These are phyloP conservation scores for Chlorella sorokiniana DNA, from an alignment of 139 green algal genomes.

Conservation along the genomic window DNA sequence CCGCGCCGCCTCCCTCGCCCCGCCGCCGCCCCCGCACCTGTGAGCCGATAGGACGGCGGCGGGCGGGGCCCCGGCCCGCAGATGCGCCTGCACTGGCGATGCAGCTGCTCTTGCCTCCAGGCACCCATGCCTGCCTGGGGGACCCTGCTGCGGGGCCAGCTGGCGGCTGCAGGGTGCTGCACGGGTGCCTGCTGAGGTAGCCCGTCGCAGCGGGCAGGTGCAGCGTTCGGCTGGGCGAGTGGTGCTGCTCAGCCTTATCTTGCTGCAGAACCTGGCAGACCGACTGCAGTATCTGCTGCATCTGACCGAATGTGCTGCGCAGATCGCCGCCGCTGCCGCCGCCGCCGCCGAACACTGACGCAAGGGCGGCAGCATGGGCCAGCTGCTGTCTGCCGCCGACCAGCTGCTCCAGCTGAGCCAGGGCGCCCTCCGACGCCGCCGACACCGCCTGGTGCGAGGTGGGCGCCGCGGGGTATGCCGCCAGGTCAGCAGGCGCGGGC, in stretches of 20 bases:
- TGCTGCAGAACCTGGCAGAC: constrained; percentile 21
- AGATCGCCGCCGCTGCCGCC: background rate
- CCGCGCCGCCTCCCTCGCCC: background rate
- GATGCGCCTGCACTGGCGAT: background rate
- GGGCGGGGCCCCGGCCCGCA: too few species aligned
- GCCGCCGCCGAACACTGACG: background rate
- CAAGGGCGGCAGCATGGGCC: background rate
- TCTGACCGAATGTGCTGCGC: constrained; percentile 19
- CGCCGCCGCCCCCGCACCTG: background rate
- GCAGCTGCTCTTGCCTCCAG: background rate
- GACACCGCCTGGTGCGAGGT: constrained; percentile 14
- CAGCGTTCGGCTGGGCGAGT: too few species aligned
- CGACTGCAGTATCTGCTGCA: constrained; percentile 26
- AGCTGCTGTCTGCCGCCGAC: background rate
- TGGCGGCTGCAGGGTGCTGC: background rate
- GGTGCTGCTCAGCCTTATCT: too few species aligned
- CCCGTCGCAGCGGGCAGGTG: too few species aligned
- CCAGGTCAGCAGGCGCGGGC: too few species aligned
- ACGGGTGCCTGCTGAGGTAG: background rate
- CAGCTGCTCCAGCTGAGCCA: constrained; percentile 24
- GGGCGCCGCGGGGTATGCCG: background rate
- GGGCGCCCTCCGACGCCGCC: background rate
- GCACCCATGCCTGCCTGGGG: background rate
- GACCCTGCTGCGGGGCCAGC: background rate
- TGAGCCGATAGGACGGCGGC: background rate